phyloP scores from a whole-genome alignment of 106 monocot genomes.

The Ottelia alismoides region DNA sequence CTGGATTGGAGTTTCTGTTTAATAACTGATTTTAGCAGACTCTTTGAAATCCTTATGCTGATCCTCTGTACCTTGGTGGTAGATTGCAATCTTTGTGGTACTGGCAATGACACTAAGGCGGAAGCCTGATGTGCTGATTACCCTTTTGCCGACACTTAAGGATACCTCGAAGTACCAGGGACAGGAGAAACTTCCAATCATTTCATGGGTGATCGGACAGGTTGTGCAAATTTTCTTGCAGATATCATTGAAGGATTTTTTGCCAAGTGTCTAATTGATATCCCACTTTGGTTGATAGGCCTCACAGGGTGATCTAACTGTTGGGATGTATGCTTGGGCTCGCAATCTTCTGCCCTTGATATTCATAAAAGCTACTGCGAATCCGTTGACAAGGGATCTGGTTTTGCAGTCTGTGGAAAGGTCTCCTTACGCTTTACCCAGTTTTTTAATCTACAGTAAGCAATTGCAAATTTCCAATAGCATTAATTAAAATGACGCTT shows the following conservation, averaged over 20 bases:
- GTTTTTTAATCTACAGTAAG: background rate
- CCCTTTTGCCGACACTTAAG: slow-evolving; percentile 59
- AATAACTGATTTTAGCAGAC: too few relatives aligned
- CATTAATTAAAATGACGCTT: background rate
- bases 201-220: slow-evolving; percentile 82
- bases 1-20: too few relatives aligned
- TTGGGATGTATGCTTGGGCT: slow-evolving; percentile 28
- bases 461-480: background rate
- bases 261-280: background rate
- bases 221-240: slow-evolving; percentile 12
- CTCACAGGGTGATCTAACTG: slow-evolving; percentile 39
- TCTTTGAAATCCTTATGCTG: too few relatives aligned
- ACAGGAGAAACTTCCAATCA: slow-evolving; percentile 65
- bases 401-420: slow-evolving; percentile 39
- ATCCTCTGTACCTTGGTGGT: too few relatives aligned
- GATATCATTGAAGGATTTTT: background rate
- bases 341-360: slow-evolving; percentile 25
- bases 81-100: slow-evolving; percentile 93
- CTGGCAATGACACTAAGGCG: slow-evolving; percentile 70
- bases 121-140: slow-evolving; percentile 72
- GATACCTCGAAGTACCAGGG: slow-evolving; percentile 76
- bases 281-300: slow-evolving; percentile 28
- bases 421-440: too few relatives aligned
- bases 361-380: slow-evolving; percentile 15
- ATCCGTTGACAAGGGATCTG: slow-evolving; percentile 30